Evolutionary conservation across 805 yeast genomes (phyloP), one percentile per base, ranked within the genome.

Genomic region (Torulaspora delbrueckii): DNA sequence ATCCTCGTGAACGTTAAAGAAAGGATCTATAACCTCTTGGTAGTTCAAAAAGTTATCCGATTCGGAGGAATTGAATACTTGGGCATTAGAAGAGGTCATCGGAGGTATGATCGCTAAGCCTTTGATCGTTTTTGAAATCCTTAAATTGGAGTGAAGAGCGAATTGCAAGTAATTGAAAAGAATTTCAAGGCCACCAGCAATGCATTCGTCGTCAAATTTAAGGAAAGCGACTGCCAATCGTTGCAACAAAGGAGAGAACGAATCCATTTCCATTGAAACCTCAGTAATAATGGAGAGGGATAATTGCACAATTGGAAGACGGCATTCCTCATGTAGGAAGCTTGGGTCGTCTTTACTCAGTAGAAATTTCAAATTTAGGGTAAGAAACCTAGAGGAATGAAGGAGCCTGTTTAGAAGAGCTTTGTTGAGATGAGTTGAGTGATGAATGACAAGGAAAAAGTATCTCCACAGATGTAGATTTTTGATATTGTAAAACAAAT

Each of bases 391-490:
- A 4, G 36, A 13, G 39, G 51, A 53, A 16, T 40, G 36, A 18
- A 48, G 47, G 27, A 63, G 43, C 10, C 43, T 43, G 6, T 48
- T 39, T 9, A 58, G 34, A 6, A 53, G 45, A 1, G 37, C 30
- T 30, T 47, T 48, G 46, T 60, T 53, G 30, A 57, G 38, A 19
- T 57, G 59, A 4, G 55, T 46, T 2, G 57, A 38, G 32, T 57
- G 59, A 36, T 47, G 57, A 31, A 64, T 56, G 18, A 60, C 57
- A 25, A 52, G 57, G n/a, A 60, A 50, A 31, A 59, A 63, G 41
- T 63, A 62, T 38, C 62, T 63, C 58, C 65, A 56, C n/a, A 55
- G 42, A 41, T 56, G 58, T 22, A 53, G 42, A 43, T 55, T 55
- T 25, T 50, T 50, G 19, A 40, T 44, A 8, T 40, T 40, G 14